phyloP scores from a whole-genome alignment of 73 alveolate species.

The Symbiodinium pilosum region DNA sequence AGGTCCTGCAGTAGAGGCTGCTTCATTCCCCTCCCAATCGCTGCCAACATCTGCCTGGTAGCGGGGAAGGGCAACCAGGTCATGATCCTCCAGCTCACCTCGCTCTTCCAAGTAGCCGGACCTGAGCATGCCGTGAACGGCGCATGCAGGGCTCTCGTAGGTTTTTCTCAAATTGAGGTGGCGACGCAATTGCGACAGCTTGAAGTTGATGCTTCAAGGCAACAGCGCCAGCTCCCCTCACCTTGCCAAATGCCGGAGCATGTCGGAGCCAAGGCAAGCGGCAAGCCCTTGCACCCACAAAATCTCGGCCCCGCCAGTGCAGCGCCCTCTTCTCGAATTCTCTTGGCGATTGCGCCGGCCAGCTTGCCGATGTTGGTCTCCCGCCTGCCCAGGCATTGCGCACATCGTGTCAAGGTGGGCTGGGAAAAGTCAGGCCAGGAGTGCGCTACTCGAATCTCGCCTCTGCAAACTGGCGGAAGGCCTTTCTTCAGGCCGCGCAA shows the following conservation, averaged over 20 bases:
- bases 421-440: too few relatives aligned
- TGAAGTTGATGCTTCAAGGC: conserved; percentile 56
- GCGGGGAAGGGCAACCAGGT: conserved; percentile 50
- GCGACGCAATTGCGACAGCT: conserved; percentile 52
- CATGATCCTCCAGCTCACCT: conserved; percentile 1
- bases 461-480: conserved; percentile 40
- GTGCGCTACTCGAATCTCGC: conserved; percentile 75
- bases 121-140: too few relatives aligned
- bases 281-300: too few relatives aligned
- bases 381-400: too few relatives aligned
- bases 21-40: neutral
- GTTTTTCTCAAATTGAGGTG: too few relatives aligned
- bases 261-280: neutral
- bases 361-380: conserved; percentile 84
- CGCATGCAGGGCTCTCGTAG: too few relatives aligned
- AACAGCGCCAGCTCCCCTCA: conserved; percentile 85
- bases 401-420: neutral
- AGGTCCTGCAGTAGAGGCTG: neutral
- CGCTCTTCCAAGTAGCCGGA: conserved; percentile 71
- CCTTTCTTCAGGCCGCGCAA: conserved; percentile 12
- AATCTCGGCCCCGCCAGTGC: conserved; percentile 57
- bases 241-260: neutral
- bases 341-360: conserved; percentile 69
- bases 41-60: neutral
- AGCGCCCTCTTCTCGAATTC: conserved; percentile 35